Evolutionary conservation across 2,329 filamentous ascomycete species (phyloP), one percentile per base, ranked within the genome.

Genomic region (Fusarium sp.): DNA sequence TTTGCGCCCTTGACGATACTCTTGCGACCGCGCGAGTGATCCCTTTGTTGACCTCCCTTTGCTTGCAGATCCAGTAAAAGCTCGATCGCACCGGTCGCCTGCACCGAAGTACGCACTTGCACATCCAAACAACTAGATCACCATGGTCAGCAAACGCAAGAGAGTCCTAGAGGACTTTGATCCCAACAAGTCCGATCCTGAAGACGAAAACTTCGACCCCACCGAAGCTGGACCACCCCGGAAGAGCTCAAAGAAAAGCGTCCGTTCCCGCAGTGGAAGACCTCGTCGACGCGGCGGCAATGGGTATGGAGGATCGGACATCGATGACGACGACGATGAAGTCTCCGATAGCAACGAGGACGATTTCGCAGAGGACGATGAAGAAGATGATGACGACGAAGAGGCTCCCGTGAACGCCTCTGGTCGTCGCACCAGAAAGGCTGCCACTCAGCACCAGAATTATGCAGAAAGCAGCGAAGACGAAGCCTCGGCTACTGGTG

Each of bases 161-260:
- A 81, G 85, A 67, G 83, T 83, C 60, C 79, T 88, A 57, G 85
- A 88, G 67, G 83, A 84, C 56, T 91, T 91, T 71, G 89, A 91
- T 77, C 88, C 87, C 5, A 91, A 90, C 76, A 86, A 89, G 75
- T 91, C 89, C 51, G 89, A 91, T 71, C 83, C 89, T 3, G 86
- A 89, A 50, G 89, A 91, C 74, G 88, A 89, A 69, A 90, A 90
- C 76, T 91, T 91, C 73, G 86, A 89, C 60, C 88, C 88, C 17
- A 75, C 77, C 22, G 83, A 85, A 69, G 81, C 79, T 26, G 79
- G 81, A 7, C 68, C 68, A 31, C 80, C 84, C 17, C 79, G 79
- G 15, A 81, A 81, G 61, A 78, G 66, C 63, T 78, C 78, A 56
- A 85, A 83, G 68, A 84, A 83, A 55, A 73, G 80, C 7, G 81